These are phyloP conservation scores for Ustilago vetiveriae DNA, from an alignment of 1,284 basidiomycete genomes.

Conservation along the genomic window DNA sequence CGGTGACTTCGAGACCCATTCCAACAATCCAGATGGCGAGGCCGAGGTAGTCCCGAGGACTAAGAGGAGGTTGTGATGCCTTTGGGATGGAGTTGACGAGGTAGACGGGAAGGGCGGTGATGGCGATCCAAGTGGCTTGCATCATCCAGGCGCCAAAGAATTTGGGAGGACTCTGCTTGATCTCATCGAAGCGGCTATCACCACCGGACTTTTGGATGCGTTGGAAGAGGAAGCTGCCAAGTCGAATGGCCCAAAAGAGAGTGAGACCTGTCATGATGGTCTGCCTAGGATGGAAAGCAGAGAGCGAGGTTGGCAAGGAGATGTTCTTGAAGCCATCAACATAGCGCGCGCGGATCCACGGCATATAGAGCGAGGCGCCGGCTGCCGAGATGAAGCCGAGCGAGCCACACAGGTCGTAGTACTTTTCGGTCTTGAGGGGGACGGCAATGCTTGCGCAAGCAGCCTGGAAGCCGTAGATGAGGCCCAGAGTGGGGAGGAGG, in stretches of 20 bases:
- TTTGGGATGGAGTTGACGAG: constrained; percentile 75
- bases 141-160: constrained; percentile 78
- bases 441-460: constrained; percentile 48
- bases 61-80: constrained; percentile 73
- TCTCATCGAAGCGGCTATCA: constrained; percentile 77
- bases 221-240: constrained; percentile 75
- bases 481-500: constrained; percentile 48
- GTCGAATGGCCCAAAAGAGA: constrained; percentile 74
- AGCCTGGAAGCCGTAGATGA: constrained; percentile 58
- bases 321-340: constrained; percentile 45
- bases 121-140: constrained; percentile 78
- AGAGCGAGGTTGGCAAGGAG: constrained; percentile 44
- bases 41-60: constrained; percentile 73
- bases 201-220: constrained; percentile 71
- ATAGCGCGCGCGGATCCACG: constrained; percentile 40
- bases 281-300: constrained; percentile 74
- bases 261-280: constrained; percentile 72
- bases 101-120: constrained; percentile 72
- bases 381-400: constrained; percentile 77
- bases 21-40: constrained; percentile 72
- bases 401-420: constrained; percentile 70
- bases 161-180: constrained; percentile 74
- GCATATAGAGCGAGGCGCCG: constrained; percentile 74
- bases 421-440: constrained; percentile 55
- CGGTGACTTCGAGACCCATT: constrained; percentile 55